A percentile compares a stretch with the other conserved stretches of the same genome.
phyloP scores from a whole-genome alignment of 495 filamentous ascomycete genomes.

The Podospora comata region DNA sequence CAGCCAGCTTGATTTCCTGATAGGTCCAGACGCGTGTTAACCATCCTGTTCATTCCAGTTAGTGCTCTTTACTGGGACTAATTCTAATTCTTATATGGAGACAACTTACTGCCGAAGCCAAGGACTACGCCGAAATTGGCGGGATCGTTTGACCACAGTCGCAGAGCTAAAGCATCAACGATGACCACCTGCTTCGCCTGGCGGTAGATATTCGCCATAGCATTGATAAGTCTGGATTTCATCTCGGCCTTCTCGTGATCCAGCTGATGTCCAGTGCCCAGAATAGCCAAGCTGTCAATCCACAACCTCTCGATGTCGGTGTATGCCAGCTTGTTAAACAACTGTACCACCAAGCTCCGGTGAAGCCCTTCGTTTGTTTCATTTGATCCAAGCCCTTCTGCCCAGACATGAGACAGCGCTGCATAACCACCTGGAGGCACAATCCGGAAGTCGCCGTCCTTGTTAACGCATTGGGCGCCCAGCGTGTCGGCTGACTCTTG shows the following conservation, averaged over 20 bases:
- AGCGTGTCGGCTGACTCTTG: not conserved
- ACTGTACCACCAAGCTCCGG: not conserved
- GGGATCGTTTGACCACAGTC: not conserved
- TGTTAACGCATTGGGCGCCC: slow-evolving; percentile 6
- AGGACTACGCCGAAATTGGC: not conserved
- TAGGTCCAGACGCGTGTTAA: slow-evolving; percentile 10
- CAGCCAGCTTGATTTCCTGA: slow-evolving; percentile 8
- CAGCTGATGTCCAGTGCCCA: not conserved
- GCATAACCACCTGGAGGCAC: not conserved
- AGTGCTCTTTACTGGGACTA: too few relatives aligned
- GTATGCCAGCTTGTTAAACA: not conserved
- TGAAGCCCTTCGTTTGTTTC: not conserved
- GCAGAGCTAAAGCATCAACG: not conserved
- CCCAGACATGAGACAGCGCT: slow-evolving; percentile 7
- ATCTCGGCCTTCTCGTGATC: not conserved
- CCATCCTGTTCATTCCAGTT: slow-evolving; percentile 2
- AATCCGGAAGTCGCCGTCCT: not conserved
- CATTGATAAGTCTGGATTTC: slow-evolving; percentile 4
- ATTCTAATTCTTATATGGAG: not conserved
- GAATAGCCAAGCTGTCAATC: slow-evolving; percentile 14
- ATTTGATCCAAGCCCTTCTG: not conserved
- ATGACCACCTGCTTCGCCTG: not conserved
- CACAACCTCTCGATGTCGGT: slow-evolving; percentile 2
- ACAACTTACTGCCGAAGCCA: slow-evolving; percentile 3
- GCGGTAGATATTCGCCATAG: slow-evolving; percentile 11